Evolutionary conservation across 805 yeast genomes (phyloP), one percentile per base, ranked within the genome.

Genomic region (Candida succiphila): DNA sequence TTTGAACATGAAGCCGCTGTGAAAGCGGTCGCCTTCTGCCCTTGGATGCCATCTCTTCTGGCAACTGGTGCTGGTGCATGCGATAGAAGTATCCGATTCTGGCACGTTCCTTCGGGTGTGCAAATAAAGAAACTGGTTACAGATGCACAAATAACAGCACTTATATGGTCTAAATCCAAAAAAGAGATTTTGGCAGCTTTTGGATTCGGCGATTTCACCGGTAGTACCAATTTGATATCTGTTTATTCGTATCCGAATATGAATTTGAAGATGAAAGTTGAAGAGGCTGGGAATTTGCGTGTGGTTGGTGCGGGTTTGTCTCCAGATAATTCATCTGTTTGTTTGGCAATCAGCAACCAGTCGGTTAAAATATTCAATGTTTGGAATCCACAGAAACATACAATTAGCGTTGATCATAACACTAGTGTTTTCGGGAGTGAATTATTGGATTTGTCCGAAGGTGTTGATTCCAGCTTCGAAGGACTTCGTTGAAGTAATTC

Each of bases 21-120:
- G 0, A 87, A 87, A 45, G 96, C 95, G 0, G 61, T 88, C 29
- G 81, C 89, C 4, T 88, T 73, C 46, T 88, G 96, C 50, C 96
- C 96, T 0, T 87, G 96, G 96, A 68, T 85, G 15, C 74, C 74
- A 12, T 67, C 80, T 2, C 56, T 88, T 7, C 52, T 88, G 24
- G 96, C 89, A 1, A 86, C 96, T 0, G 96, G 96, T 0, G 96
- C 92, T 3, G 96, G 96, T 0, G 72, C 79, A 16, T 77, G 75
- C 44, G 96, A 88, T 51, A 61, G 88, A 32, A 69, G 69, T n/a
- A 71, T 87, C 7, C 52, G 88, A 37, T 85, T 86, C 51, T 87
- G 96, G 96, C 95, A 88, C 52, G 69, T 92, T 1, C 60, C 61
- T 3, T 65, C 89, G 0, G 95, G 96, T 0, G 79, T 94, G 0